phyloP scores from a whole-genome alignment of 176 grass and related monocot species.

The Aegilops longissima region DNA sequence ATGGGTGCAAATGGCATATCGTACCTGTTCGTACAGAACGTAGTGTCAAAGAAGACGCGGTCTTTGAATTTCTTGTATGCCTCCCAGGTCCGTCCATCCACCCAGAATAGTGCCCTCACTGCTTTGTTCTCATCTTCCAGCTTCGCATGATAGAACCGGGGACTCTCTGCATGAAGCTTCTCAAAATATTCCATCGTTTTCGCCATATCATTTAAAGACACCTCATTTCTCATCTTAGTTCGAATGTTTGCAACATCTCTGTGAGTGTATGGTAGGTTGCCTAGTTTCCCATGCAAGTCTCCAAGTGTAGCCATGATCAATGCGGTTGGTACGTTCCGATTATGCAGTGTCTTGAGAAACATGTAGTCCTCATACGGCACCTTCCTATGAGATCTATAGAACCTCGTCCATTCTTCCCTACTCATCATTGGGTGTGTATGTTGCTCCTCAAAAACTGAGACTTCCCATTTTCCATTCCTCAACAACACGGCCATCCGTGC shows the following conservation, averaged over 20 bases:
- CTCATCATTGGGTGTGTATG: neutral
- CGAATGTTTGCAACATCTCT: neutral
- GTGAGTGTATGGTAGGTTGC: neutral
- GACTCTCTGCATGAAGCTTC: too few relatives aligned
- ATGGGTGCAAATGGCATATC: conserved; percentile 14
- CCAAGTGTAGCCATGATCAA: neutral
- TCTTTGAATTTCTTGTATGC: neutral
- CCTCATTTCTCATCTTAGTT: neutral
- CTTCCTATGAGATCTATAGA: neutral
- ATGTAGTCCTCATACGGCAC: neutral
- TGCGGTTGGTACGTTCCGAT: neutral
- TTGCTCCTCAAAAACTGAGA: neutral
- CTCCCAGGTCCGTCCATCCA: too few relatives aligned
- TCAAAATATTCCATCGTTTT: neutral
- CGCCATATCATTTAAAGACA: neutral
- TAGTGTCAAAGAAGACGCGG: conserved; percentile 18
- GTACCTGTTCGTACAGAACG: neutral
- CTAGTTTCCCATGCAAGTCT: neutral
- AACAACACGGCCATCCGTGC: neutral
- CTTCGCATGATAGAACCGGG: too few relatives aligned
- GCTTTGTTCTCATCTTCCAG: too few relatives aligned
- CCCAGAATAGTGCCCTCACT: too few relatives aligned
- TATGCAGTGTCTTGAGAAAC: too few relatives aligned
- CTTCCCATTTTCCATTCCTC: neutral
- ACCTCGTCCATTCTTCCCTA: neutral